Conservation (phyloP, 495 filamentous ascomycete genomes). For the Hypoxylon trugodes region DNA sequence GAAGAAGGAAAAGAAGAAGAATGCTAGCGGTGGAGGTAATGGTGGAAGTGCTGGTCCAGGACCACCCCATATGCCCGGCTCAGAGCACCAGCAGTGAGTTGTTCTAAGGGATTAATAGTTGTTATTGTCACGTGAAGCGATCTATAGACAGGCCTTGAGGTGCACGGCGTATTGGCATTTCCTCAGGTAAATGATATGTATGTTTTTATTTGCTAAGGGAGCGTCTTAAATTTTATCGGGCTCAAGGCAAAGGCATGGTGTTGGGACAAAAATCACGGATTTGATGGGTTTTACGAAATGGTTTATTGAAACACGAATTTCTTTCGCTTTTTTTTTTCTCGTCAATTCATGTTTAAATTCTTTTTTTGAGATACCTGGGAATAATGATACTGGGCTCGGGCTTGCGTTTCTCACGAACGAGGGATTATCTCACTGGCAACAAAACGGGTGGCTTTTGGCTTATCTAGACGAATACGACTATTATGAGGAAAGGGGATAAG, state of each 20-base stretch:
- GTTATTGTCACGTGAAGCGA: slow-evolving; percentile 16
- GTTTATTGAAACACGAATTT: slow-evolving; percentile 2
- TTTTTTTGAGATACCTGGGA: slow-evolving; percentile 38
- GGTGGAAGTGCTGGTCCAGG: slow-evolving; percentile 7
- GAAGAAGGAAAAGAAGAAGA: slow-evolving; percentile 77
- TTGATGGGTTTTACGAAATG: slow-evolving; percentile 20
- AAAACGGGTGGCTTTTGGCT: slow-evolving; percentile 31
- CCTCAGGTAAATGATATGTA: slow-evolving; percentile 26
- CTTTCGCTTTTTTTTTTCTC: slow-evolving; percentile 12
- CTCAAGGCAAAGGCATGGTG: slow-evolving; percentile 30
- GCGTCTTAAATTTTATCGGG: slow-evolving; percentile 21
- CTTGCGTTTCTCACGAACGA: slow-evolving; percentile 21
- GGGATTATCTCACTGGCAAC: slow-evolving; percentile 35
- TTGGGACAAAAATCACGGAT: slow-evolving; percentile 35
- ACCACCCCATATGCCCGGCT: slow-evolving; percentile 16
- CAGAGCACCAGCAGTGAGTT: slow-evolving; percentile 26
- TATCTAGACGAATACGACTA: slow-evolving; percentile 34
- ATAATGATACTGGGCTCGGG: slow-evolving; percentile 12
- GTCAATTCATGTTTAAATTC: no score
- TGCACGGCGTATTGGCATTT: slow-evolving; percentile 31
- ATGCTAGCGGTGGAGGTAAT: slow-evolving; percentile 30
- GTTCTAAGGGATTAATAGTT: not conserved
- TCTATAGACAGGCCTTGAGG: slow-evolving; percentile 26
- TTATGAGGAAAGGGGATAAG: slow-evolving; percentile 31
- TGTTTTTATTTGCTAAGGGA: slow-evolving; percentile 15